Evolutionary conservation across 371 early-diverging fungal species (phyloP).

Genomic region (Syncephalis fuscata): DNA sequence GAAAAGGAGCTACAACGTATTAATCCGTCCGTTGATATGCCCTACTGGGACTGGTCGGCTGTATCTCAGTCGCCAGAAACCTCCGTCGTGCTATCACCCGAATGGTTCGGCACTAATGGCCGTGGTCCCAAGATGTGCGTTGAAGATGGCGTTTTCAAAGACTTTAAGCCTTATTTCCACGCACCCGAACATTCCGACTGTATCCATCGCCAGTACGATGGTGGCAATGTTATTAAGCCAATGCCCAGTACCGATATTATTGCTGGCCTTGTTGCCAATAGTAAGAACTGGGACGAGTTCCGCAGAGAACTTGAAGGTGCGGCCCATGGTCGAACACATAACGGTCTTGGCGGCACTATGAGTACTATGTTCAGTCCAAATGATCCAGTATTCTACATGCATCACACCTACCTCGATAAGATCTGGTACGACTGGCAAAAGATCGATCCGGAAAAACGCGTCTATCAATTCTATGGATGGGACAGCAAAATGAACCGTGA

Average conservation of each 20-base stretch:
- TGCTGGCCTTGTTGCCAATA: constrained; percentile 11
- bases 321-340: constrained; percentile 30
- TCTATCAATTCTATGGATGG: background rate
- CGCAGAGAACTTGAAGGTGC: constrained; percentile 15
- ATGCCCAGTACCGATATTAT: constrained; percentile 6
- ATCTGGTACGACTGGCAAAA: constrained; percentile 2
- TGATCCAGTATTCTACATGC: constrained; percentile 35
- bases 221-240: constrained; percentile 1
- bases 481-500: no score
- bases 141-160: constrained; percentile 8
- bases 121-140: constrained; percentile 6
- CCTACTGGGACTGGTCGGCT: constrained; percentile 33
- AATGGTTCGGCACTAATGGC: constrained; percentile 10
- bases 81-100: constrained; percentile 2
- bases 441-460: background rate
- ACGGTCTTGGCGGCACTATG: constrained; percentile 16
- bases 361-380: background rate
- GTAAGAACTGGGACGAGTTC: constrained; percentile 15
- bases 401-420: constrained; percentile 24
- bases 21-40: constrained; percentile 19
- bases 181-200: constrained; percentile 6
- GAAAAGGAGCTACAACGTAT: constrained; percentile 15
- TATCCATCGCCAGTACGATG: constrained; percentile 7
- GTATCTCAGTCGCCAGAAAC: constrained; percentile 7
- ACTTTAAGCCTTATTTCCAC: background rate